These are phyloP conservation scores for Phellopilus nigrolimitatus DNA, from an alignment of 1,284 basidiomycete genomes.

Conservation along the genomic window DNA sequence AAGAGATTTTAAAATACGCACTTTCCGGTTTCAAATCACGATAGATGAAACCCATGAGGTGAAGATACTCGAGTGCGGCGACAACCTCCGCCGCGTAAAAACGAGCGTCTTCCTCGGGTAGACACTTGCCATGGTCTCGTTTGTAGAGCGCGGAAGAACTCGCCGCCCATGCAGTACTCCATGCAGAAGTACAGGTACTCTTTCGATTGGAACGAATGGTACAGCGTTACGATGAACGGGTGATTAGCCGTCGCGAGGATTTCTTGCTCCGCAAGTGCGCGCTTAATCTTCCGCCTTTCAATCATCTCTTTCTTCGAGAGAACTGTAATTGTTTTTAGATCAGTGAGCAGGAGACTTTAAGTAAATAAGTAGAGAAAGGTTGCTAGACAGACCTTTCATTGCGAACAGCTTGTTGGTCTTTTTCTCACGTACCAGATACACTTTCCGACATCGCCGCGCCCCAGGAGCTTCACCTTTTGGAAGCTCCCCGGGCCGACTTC, in stretches of 20 bases:
- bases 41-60: constrained; percentile 99
- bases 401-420: constrained; percentile 90
- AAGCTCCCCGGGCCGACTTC: constrained; percentile 91
- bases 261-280: constrained; percentile 94
- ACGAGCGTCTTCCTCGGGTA: constrained; percentile 90
- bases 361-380: constrained; percentile 5
- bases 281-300: constrained; percentile 96
- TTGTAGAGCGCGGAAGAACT: constrained; percentile 97
- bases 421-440: constrained; percentile 95
- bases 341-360: constrained; percentile 20
- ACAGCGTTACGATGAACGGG: constrained; percentile 95
- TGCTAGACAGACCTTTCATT: constrained; percentile 78
- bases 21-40: constrained; percentile 99
- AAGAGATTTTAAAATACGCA: constrained; percentile 42
- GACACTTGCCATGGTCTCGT: constrained; percentile 93
- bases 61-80: constrained; percentile 96
- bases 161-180: constrained; percentile 99
- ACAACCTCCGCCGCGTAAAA: constrained; percentile 99
- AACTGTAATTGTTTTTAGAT: too few relatives aligned
- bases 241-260: constrained; percentile 95
- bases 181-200: constrained; percentile 97
- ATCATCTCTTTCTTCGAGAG: constrained; percentile 98
- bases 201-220: constrained; percentile 98
- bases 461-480: constrained; percentile 91
- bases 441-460: constrained; percentile 96